Base-by-base conservation (phyloP, 2,329 filamentous ascomycete species). In the Monilinia fructigena region DNA sequence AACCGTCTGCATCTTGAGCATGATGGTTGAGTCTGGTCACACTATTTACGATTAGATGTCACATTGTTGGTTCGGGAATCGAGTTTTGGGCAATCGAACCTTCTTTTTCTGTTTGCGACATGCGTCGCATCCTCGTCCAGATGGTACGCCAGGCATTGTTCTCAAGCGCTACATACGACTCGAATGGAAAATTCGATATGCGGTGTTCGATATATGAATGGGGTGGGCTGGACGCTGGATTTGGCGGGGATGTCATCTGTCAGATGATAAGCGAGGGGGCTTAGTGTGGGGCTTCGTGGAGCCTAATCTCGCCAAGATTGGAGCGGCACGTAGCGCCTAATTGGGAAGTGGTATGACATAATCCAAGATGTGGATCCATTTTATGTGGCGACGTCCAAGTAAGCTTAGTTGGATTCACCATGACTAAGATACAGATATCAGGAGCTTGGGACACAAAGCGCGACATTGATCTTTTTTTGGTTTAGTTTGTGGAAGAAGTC, bases 91-190 rank as follows among this genome's bases (percentile, higher is more conserved):
- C 16, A 40, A 28, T 65, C 72, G 18, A 73, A 82, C 82, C 79
- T 83, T 84, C 74, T 84, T 84, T 78, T 83, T 84, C 69, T 82
- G 80, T 69, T 78, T 81, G 45, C 81, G 79, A 70, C 82, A 84
- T 18, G 77, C 80, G 66, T 84, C 80, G 69, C 82, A 84, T 45
- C 80, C 82, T 66, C 79, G 79, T 61, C 80, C 79, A 11, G 80
- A 80, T 28, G 82, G 82, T 23, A 84, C 82, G 31, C 82, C 82
- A 0, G 82, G 81, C 82, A 84, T 84, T 55, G 56, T 26, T 18
- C 18, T 1, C 26, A 4, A 31, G 60, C 60, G 60, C 60, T 54
- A 42, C 35, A 63, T 53, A 40, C 11, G 23, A 12, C 47, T 40
- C 12, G 14, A 31, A 40, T 12, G 35, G 35, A 31, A 16, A 52